Conservation (phyloP, 2,329 filamentous ascomycete genomes). For the Alternaria consortialis region DNA sequence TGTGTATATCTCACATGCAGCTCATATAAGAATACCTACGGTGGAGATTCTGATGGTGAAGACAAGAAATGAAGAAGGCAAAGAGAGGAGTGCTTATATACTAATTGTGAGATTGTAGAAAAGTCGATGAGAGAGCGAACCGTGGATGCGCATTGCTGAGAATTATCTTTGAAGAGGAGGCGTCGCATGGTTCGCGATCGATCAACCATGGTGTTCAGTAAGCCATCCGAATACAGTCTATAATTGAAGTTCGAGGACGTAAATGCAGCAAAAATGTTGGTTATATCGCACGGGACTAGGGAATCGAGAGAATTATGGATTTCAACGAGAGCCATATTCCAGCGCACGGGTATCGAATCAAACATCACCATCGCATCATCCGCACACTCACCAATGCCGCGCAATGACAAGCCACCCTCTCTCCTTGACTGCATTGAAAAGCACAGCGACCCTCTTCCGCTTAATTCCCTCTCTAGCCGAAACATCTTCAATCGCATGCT, state of each 20-base stretch:
- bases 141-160: not conserved
- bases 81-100: not conserved
- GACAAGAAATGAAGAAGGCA: not conserved
- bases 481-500: conserved; percentile 84
- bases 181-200: not conserved
- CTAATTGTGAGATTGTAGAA: not conserved
- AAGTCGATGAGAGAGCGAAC: not conserved
- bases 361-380: not conserved
- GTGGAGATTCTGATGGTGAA: not conserved
- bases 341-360: not conserved
- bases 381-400: conserved; percentile 47
- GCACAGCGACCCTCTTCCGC: conserved; percentile 69
- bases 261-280: too few species aligned
- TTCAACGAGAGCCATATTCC: not conserved
- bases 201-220: not conserved
- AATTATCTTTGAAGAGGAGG: not conserved
- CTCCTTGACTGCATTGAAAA: conserved; percentile 71
- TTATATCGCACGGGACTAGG: not conserved
- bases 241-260: too few species aligned
- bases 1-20: not conserved
- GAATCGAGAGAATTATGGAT: not conserved
- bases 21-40: not conserved
- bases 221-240: too few species aligned
- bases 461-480: conserved; percentile 86
- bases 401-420: conserved; percentile 65